These are phyloP conservation scores for Epithemia pelagica DNA, from an alignment of 108 stramenopile species.

Conservation along the genomic window DNA sequence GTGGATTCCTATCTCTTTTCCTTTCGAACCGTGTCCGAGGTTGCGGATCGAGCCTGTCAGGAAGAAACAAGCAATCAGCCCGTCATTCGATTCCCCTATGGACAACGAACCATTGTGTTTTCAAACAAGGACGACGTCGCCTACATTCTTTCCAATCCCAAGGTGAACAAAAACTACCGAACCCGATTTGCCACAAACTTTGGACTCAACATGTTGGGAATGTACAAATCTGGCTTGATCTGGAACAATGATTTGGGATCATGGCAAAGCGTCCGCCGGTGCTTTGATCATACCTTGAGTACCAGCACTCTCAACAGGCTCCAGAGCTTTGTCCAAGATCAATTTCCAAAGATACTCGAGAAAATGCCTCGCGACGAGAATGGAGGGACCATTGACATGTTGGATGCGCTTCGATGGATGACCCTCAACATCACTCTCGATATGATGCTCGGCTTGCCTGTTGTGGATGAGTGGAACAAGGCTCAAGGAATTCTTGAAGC, in stretches of 20 bases:
- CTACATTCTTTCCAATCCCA: neutral
- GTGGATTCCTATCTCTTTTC: neutral
- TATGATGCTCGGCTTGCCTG: neutral
- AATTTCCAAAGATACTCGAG: neutral
- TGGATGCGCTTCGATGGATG: neutral
- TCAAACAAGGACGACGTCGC: neutral
- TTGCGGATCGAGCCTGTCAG: neutral
- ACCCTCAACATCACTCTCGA: neutral
- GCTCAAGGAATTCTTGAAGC: neutral
- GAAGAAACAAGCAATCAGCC: neutral
- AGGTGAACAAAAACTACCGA: neutral
- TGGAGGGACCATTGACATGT: neutral
- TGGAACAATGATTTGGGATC: too few relatives aligned
- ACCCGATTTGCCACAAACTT: neutral
- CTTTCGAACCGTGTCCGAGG: neutral
- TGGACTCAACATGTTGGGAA: conserved; percentile 1
- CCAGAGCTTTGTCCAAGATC: neutral
- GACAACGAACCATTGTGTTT: neutral
- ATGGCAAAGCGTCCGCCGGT: neutral
- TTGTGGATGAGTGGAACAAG: neutral
- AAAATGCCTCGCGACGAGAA: neutral
- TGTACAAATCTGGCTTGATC: too few relatives aligned
- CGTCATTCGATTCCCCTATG: neutral
- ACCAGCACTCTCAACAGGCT: neutral
- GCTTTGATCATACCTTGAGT: neutral